These are phyloP conservation scores for Mortierella sp. DNA, from an alignment of 371 early-diverging fungal species.

Conservation along the genomic window DNA sequence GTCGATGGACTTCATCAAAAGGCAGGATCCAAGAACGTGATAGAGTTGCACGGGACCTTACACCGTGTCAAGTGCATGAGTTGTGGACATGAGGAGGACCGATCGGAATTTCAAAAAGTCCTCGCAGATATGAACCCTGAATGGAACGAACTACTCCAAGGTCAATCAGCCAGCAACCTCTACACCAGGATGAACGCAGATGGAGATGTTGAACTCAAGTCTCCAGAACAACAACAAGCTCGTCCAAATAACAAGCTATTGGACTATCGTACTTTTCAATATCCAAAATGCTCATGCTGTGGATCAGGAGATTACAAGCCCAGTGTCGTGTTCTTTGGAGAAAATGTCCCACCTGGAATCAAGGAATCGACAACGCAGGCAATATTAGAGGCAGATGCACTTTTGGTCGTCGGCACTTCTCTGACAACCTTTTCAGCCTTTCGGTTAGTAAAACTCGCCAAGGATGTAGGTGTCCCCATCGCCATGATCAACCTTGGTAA, in stretches of 20 bases:
- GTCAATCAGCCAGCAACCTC: slow-evolving; percentile 39
- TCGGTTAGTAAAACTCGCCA: slow-evolving; percentile 76
- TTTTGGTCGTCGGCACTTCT: slow-evolving; percentile 87
- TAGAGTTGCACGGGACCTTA: slow-evolving; percentile 92
- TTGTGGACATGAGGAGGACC: slow-evolving; percentile 67
- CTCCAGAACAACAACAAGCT: slow-evolving; percentile 22
- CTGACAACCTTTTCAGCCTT: slow-evolving; percentile 87
- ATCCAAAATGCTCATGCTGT: slow-evolving; percentile 81
- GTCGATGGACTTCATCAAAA: slow-evolving; percentile 86
- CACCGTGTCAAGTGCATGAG: slow-evolving; percentile 77
- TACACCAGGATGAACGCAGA: slow-evolving; percentile 84
- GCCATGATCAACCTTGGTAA: slow-evolving; percentile 81
- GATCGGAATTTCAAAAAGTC: slow-evolving; percentile 75
- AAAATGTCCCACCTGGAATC: slow-evolving; percentile 74
- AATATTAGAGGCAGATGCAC: slow-evolving; percentile 67
- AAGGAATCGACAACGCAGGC: slow-evolving; percentile 65
- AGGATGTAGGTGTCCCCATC: slow-evolving; percentile 70
- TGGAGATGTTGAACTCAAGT: slow-evolving; percentile 86
- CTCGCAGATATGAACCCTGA: slow-evolving; percentile 80
- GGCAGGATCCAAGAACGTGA: slow-evolving; percentile 66
- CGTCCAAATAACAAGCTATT: slow-evolving; percentile 14
- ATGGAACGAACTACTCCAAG: slow-evolving; percentile 63
- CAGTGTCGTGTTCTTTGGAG: slow-evolving; percentile 91
- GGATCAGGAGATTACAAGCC: slow-evolving; percentile 72
- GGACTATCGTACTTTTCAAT: slow-evolving; percentile 75